Evolutionary conservation across 768 basidiomycete genomes (phyloP), one percentile per base, ranked within the genome.

Genomic region (Russula sp.): DNA sequence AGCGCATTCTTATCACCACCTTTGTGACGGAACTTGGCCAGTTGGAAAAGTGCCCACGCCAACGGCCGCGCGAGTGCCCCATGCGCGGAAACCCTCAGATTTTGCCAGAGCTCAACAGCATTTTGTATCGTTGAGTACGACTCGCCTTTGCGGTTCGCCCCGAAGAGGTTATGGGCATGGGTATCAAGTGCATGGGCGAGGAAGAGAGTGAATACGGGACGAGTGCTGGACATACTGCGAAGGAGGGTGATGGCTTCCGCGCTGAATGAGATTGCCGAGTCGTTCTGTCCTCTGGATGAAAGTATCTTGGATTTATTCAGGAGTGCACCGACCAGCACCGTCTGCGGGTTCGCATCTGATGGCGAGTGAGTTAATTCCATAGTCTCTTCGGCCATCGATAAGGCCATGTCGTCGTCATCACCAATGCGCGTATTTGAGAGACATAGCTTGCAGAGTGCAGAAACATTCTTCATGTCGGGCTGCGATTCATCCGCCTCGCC

Each of bases 301-400:
- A 63, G 38, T 22, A 63, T 48, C 34, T 63, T 58, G 0, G 61
- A 53, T 43, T 63, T 59, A 13, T 34, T 29, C 34, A 63, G 57
- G 22, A 63, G 57, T 45, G 57, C 61, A 1, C 57, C 39, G 16
- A 34, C 52, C 18, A 63, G 16, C 14, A 43, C 35, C 3, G 14
- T 18, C 25, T 18, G 57, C 18, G 51, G 49, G 25, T 42, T 46
- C 10, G 18, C n/a, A 54, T 53, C 57, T 25, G 20, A 54, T 5
- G 45, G 32, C 18, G 39, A n/a, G 18, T 39, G 61, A 49, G 46
- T 54, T 16, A n/a, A 16, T 48, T 54, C 38, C 7, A 63, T 55
- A 10, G 57, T 25, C 46, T 49, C 36, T 5, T 63, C 61, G 2
- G 46, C 39, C 29, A 22, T 18, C 34, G 34, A 34, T 25, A 49